Evolutionary conservation across 495 filamentous ascomycete species (phyloP), one percentile per base, ranked within the genome.

Genomic region (Viridothelium virens): DNA sequence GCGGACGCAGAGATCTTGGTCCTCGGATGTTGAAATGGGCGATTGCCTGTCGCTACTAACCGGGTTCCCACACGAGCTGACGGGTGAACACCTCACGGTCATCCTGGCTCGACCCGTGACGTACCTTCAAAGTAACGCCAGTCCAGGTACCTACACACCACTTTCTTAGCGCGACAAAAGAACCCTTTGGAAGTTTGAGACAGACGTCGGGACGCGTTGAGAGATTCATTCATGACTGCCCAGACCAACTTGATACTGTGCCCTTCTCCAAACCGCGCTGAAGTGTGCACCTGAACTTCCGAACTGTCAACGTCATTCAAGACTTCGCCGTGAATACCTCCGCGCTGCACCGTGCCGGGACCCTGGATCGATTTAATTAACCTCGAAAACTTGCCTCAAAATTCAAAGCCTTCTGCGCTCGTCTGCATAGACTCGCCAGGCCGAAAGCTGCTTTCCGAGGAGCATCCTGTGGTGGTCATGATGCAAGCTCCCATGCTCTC

Each of bases 401-500:
- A 7, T 44, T 44, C 7, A 14, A 59, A 10, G 36, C 14, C n/a
- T 36, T 36, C 31, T 59, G 53, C 5, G 18, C n/a, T 33, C 3
- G 31, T 11, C 7, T 14, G n/a, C 53, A 59, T 33, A 34, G 3
- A 4, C 36, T 5, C 36, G 11, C 18, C 25, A 25, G 31, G 31
- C 25, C 36, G 53, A 33, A 18, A 33, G 53, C 31, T 36, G 53
- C 53, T 36, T 10, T 9, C 18, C 7, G 53, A 63, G 33, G 62
- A 62, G 36, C 56, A 61, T n/a, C 53, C 68, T 31, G 18, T 46
- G 31, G 63, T 63, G 38, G 37, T 53, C 38, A 68, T 69, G 77
- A 84, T 75, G 75, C 87, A 91, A 79, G 84, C 91, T 74, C 91
- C 92, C 59, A 97, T 97, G 92, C 86, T 97, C 65, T 91, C 89